Conservation (phyloP, 2,329 filamentous ascomycete species). For the Scedosporium aurantiacum region DNA sequence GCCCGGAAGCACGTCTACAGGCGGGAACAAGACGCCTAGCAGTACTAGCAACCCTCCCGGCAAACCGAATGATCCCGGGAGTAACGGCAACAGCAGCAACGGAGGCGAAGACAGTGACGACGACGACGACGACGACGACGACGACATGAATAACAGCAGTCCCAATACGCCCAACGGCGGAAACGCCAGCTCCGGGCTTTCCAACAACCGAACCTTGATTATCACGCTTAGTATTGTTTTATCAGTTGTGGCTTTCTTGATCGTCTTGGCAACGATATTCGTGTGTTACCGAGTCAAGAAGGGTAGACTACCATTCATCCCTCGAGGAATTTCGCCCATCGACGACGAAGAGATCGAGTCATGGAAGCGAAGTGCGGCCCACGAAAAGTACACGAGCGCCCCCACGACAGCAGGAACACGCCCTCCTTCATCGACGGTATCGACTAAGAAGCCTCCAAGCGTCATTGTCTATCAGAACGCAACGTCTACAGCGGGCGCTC, state of each 20-base stretch:
- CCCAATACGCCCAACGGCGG: not conserved
- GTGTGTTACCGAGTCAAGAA: conserved; percentile 28
- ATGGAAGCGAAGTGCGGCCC: conserved; percentile 37
- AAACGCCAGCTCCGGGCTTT: not conserved
- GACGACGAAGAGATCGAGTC: conserved; percentile 55
- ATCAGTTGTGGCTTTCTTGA: conserved; percentile 25
- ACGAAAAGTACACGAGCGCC: conserved; percentile 21
- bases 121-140: not conserved
- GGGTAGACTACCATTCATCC: conserved; percentile 30
- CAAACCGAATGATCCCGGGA: not conserved
- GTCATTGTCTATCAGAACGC: conserved; percentile 41
- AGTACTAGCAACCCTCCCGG: not conserved
- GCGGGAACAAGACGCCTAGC: not conserved
- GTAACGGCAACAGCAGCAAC: not conserved
- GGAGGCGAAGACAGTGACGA: not conserved
- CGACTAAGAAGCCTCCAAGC: conserved; percentile 33
- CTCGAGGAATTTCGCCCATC: conserved; percentile 48
- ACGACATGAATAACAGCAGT: not conserved
- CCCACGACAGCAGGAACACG: conserved; percentile 12
- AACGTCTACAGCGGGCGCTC: conserved; percentile 14
- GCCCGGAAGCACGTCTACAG: not conserved
- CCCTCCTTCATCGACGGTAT: not conserved
- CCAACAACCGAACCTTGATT: conserved; percentile 29
- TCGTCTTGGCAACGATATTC: conserved; percentile 20
- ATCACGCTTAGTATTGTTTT: conserved; percentile 43